A percentile compares a stretch with the other conserved stretches of the same genome.
These are phyloP conservation scores for Neurospora africana DNA, from an alignment of 495 filamentous ascomycete genomes.

Conservation along the genomic window DNA sequence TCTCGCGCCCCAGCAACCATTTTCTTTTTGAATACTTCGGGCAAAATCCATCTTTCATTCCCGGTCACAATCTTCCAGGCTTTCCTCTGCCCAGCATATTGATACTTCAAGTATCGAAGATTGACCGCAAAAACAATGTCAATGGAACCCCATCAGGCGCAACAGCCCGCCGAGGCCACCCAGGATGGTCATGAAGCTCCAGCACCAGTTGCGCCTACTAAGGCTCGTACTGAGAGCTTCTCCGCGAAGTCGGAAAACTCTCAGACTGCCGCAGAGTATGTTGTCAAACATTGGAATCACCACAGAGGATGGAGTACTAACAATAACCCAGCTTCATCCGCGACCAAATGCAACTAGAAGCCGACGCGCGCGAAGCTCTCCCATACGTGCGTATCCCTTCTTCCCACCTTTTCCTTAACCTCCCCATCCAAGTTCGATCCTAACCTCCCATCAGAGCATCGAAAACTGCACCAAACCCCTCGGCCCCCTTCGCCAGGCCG, in stretches of 20 bases:
- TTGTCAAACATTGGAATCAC: not conserved
- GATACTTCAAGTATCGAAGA: accelerated
- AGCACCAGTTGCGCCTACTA: slow-evolving; percentile 12
- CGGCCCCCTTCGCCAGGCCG: slow-evolving; percentile 71
- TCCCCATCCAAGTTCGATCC: not conserved
- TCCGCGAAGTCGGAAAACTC: slow-evolving; percentile 60
- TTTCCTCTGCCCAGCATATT: not conserved
- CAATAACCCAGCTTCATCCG: slow-evolving; percentile 61
- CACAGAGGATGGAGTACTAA: not conserved
- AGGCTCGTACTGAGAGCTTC: slow-evolving; percentile 42
- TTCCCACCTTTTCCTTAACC: not conserved
- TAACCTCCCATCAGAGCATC: slow-evolving; percentile 53
- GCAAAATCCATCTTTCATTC: not conserved
- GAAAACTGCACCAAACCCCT: slow-evolving; percentile 83
- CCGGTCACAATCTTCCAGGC: not conserved
- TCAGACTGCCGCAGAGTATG: slow-evolving; percentile 81
- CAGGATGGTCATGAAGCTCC: slow-evolving; percentile 13
- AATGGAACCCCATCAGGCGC: slow-evolving; percentile 21
- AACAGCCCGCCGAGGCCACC: slow-evolving; percentile 8
- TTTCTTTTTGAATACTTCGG: not conserved
- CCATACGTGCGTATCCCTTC: slow-evolving; percentile 57
- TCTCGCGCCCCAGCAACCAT: not conserved
- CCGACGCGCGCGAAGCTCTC: slow-evolving; percentile 85
- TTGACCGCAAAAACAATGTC: not conserved
- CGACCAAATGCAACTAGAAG: slow-evolving; percentile 81